Base-by-base conservation (phyloP, 768 basidiomycete species). In the Suillus cothurnatus region DNA sequence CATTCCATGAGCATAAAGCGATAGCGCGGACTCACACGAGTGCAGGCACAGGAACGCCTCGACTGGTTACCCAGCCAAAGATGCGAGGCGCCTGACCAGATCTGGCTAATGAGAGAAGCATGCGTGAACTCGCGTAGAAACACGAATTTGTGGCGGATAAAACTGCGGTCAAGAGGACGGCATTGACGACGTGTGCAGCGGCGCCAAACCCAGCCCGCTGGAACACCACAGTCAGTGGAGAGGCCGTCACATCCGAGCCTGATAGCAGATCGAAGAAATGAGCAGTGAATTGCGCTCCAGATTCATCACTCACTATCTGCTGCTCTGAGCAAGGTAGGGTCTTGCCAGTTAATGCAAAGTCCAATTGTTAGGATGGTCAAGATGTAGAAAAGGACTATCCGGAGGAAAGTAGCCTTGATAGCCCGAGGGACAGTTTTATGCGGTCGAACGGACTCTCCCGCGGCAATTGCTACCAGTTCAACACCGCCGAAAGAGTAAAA, bases 401-500 rank as follows among this genome's bases (percentile, higher is more conserved):
- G 82, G 78, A 87, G 80, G 76, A 90, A 90, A 0, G 88, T 89
- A 43, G 85, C 85, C 69, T 87, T 88, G 74, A 90, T 83, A 1
- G 90, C 90, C 0, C 80, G 77, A 4, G 88, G 89, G 34, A 91
- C 84, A 1, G 86, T 76, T 72, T 86, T 86, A 75, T 87, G 81
- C 1, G 90, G 90, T 68, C 82, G 82, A 55, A 81, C 82, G 7
- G 86, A 86, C 77, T 91, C 90, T 39, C 88, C 88, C 12, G 90
- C 89, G n/a, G 90, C 89, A 38, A 92, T 74, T 3, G 88, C 85
- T 49, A 91, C 89, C 12, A 92, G 81, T 69, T 90, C 89, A 36
- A 90, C 86, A 21, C 88, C 87, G 21, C 84, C 86, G 73, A 84
- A 88, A 9, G 88, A 89, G 76, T 86, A 92, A 66, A 90, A 90